These are phyloP conservation scores for Cytidiella melzeri DNA, from an alignment of 768 basidiomycete genomes.

Conservation along the genomic window DNA sequence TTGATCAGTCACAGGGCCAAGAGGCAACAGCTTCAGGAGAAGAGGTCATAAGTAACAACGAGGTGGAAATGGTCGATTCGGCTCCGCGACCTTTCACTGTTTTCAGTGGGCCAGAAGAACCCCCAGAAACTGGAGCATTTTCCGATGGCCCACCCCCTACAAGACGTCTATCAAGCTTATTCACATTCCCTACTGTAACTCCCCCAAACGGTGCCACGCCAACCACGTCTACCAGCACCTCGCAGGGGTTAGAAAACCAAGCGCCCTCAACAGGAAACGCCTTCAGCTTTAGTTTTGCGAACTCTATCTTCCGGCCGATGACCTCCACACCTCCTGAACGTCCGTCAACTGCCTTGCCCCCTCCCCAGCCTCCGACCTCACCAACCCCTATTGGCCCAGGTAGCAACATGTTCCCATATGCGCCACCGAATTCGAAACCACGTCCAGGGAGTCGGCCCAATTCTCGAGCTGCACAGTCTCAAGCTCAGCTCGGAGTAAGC, in stretches of 20 bases:
- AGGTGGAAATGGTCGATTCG: conserved; percentile 1
- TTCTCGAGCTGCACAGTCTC: neutral
- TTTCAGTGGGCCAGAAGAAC: conserved; percentile 37
- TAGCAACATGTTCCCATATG: neutral
- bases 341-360: conserved; percentile 7
- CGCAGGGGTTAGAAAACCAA: conserved; percentile 47
- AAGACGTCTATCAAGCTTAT: conserved; percentile 47
- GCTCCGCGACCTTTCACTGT: conserved; percentile 39
- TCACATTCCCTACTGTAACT: conserved; percentile 38
- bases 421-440: neutral
- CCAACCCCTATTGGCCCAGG: conserved; percentile 37
- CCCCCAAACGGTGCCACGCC: conserved; percentile 8
- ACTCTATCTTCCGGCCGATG: conserved; percentile 17
- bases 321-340: conserved; percentile 21
- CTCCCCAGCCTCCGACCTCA: conserved; percentile 50
- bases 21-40: neutral
- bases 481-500: neutral
- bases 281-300: conserved; percentile 23
- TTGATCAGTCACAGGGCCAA: conserved; percentile 19
- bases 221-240: conserved; percentile 36
- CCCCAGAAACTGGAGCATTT: conserved; percentile 9
- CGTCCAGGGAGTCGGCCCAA: neutral
- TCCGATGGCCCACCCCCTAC: conserved; percentile 36
- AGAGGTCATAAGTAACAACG: conserved; percentile 1
- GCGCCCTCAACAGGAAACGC: conserved; percentile 4